phyloP scores from a whole-genome alignment of 139 green algal genomes.

The Penium margaritaceum region DNA sequence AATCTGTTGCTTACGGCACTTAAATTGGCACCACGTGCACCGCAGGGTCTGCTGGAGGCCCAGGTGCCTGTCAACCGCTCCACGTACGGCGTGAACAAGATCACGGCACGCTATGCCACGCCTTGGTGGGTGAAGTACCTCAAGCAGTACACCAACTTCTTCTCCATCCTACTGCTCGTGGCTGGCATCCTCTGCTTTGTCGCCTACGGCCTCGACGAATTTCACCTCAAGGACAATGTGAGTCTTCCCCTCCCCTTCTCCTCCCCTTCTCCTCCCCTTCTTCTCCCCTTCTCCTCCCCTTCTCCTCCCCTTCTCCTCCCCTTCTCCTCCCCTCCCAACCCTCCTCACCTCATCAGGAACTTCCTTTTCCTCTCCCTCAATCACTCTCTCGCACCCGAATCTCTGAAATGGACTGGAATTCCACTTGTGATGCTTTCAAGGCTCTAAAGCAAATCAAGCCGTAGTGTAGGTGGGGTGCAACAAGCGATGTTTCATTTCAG shows the following conservation, averaged over 20 bases:
- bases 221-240: constrained; percentile 55
- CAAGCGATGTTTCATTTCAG: neutral
- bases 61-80: constrained; percentile 55
- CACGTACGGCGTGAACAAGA: constrained; percentile 59
- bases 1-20: no score
- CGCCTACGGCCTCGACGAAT: constrained; percentile 59
- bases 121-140: constrained; percentile 62
- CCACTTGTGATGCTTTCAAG: no score
- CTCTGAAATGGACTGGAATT: no score
- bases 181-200: constrained; percentile 51
- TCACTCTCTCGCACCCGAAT: neutral
- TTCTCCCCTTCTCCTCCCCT: constrained; percentile 16
- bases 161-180: constrained; percentile 58
- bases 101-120: constrained; percentile 57
- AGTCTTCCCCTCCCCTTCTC: neutral
- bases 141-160: constrained; percentile 59
- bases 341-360: constrained; percentile 3
- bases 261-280: constrained; percentile 6
- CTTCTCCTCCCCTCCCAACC: neutral
- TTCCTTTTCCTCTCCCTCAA: neutral
- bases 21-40: neutral
- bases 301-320: neutral
- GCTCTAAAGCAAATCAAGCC: no score
- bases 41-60: constrained; percentile 35
- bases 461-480: no score